Base-by-base conservation (phyloP, 148 eudicot species). In the Chenopodium berlandieri region DNA sequence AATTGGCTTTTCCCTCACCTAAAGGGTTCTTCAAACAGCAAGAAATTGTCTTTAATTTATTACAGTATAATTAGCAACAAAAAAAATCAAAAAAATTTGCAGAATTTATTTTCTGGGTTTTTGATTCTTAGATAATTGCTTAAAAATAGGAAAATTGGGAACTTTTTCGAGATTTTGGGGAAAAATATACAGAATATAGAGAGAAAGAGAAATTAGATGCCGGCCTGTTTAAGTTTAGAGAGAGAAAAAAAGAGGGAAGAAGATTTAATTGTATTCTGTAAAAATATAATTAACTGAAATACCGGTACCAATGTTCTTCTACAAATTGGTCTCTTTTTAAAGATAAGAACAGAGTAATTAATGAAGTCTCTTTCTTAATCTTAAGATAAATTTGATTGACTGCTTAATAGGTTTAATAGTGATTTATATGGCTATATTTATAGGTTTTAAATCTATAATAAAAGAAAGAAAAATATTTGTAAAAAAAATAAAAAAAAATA, bases 221-320 rank as follows among this genome's bases (percentile, higher is more conserved):
- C 84, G 77, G 71, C 75, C 2, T 74, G 68, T 63, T 56, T 62
- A 75, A 75, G 65, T 69, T 58, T 79, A 82, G 77, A 70, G 76
- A 78, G 73, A 50, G 69, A 40, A 32, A 20, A 2, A 19, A 58
- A 2, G 25, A 40, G 47, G 50, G 69, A 22, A n/a, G 9, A 44
- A 46, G 58, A 47, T 3, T 2, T 7, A 62, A 19, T 40, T 40
- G 44, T 40, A 40, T 40, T 40, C 7, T 62, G 23, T 27, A 2
- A 8, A 32, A 30, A 34, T n/a, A 9, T 60, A 30, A 64, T 76
- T 82, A 86, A 86, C 89, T 75, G 84, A 84, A 84, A 65, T 84
- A 86, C 82, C 85, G 83, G 87, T 80, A 80, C 85, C 80, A 68
- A 80, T 74, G 76, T 69, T 30, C 63, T 30, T 68, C 19, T 31